Conservation (phyloP, 805 yeast species). For the Saccharomycopsis javanensis region DNA sequence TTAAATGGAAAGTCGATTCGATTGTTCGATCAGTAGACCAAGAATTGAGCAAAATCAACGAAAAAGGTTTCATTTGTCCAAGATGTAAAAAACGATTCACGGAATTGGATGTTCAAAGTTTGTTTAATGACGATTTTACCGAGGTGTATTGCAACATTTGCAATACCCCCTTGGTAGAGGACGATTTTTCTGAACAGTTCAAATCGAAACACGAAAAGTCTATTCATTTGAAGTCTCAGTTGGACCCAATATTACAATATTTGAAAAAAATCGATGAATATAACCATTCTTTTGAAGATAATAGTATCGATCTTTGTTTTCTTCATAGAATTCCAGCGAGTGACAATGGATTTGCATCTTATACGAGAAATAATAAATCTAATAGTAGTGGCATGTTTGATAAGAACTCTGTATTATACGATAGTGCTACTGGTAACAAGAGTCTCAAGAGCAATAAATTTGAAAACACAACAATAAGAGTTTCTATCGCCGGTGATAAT, state of each 20-base stretch:
- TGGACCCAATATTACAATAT: slow-evolving; percentile 78
- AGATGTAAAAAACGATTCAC: slow-evolving; percentile 72
- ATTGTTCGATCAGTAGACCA: slow-evolving; percentile 71
- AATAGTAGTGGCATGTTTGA: slow-evolving; percentile 34
- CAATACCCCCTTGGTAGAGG: slow-evolving; percentile 62
- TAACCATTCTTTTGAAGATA: slow-evolving; percentile 61
- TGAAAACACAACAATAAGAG: slow-evolving; percentile 66
- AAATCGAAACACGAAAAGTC: slow-evolving; percentile 71
- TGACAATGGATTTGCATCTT: slow-evolving; percentile 57
- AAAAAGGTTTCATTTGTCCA: slow-evolving; percentile 91
- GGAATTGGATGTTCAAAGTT: slow-evolving; percentile 78
- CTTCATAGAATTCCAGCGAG: slow-evolving; percentile 80
- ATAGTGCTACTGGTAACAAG: slow-evolving; percentile 30
- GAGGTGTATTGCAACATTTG: slow-evolving; percentile 82
- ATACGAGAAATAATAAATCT: slow-evolving; percentile 38
- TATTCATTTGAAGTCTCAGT: slow-evolving; percentile 77
- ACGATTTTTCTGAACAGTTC: slow-evolving; percentile 77
- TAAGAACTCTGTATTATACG: slow-evolving; percentile 22
- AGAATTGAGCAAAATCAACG: slow-evolving; percentile 77
- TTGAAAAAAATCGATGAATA: slow-evolving; percentile 71
- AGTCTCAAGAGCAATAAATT: slow-evolving; percentile 18
- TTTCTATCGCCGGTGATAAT: slow-evolving; percentile 76
- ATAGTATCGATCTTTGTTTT: slow-evolving; percentile 78
- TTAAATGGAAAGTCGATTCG: slow-evolving; percentile 92
- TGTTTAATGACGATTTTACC: slow-evolving; percentile 69